Percentiles rank a stretch among this genome's conserved stretches.
These are phyloP conservation scores for Triticum aestivum DNA, from an alignment of 176 grass and related monocot genomes.

Conservation along the genomic window DNA sequence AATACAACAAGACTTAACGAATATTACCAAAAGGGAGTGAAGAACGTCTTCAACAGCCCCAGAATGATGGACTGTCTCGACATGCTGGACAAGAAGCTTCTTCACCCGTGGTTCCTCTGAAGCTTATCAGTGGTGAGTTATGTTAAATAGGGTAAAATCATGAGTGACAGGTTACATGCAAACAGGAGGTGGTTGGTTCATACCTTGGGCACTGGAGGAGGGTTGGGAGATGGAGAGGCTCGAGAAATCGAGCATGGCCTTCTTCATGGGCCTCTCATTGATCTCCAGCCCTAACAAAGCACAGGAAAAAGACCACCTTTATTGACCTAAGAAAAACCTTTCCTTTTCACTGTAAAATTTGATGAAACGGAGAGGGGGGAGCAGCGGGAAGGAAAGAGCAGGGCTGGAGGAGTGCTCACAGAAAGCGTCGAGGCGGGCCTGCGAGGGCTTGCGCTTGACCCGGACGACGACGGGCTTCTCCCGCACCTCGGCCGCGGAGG, in stretches of 20 bases:
- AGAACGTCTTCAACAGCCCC: conserved; percentile 58
- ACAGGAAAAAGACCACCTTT: not conserved
- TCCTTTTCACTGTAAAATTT: not conserved
- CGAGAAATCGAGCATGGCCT: conserved; percentile 62
- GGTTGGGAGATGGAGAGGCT: conserved; percentile 57
- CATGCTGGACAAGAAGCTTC: conserved; percentile 75
- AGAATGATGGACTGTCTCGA: conserved; percentile 66
- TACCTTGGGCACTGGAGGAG: conserved; percentile 37
- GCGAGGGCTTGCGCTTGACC: conserved; percentile 81
- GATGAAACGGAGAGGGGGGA: not conserved
- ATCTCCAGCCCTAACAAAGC: conserved; percentile 73
- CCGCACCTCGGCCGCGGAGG: not conserved
- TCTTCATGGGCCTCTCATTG: conserved; percentile 76
- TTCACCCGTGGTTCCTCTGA: conserved; percentile 55
- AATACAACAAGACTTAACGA: not conserved
- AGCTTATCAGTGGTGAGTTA: not conserved
- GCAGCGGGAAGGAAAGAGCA: not conserved
- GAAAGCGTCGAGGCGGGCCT: conserved; percentile 60
- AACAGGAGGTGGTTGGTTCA: not conserved
- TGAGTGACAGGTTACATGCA: not conserved
- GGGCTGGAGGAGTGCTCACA: conserved; percentile 44
- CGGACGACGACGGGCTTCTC: conserved; percentile 68
- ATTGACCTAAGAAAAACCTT: not conserved
- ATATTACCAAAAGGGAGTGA: conserved; percentile 70
- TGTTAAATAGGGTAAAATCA: not conserved